Evolutionary conservation across 2,329 filamentous ascomycete genomes (phyloP), one percentile per base, ranked within the genome.

Genomic region (Cytospora piceicola): DNA sequence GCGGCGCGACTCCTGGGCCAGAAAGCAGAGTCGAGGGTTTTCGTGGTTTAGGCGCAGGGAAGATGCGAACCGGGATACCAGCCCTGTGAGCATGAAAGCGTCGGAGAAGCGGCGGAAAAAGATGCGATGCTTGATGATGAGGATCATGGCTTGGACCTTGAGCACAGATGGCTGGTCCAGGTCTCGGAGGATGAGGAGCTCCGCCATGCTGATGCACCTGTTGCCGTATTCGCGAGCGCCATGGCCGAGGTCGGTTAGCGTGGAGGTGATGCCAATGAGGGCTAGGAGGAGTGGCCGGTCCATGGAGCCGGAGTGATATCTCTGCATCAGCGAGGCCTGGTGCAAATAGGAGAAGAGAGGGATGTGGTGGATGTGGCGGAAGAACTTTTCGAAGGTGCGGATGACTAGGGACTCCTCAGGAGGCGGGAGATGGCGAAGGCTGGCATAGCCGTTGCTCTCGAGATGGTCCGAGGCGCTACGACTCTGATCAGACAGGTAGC

Each of bases 281-380:
- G 84, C 83, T 5, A 86, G 77, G 4, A 87, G 76, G 8, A 87
- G 75, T 2, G 83, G 77, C 51, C 79, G 80, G 70, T 87, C 84
- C 69, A 87, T 82, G 68, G 83, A 83, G 57, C 83, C 84, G 5
- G 82, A 80, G 68, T 85, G 81, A 71, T 85, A 85, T 34, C 84
- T 80, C 71, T 86, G 84, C 83, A 86, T 85, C 29, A 87, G 80
- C 2, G 85, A 87, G 15, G 84, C 83, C 30, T 84, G 83, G 70
- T 87, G 85, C 20, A 87, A 74, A 64, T 87, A 87, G 14, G 83
- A 85, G 75, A 84, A 85, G 70, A 84, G 83, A 54, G 85, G 83
- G 60, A 87, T 83, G 68, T 87, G 85, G 73, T 87, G 84, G 51
- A 87, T 79, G 71, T 86, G 82, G 52, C 82, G 81, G 72, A 87